A percentile compares a stretch with the other conserved stretches of the same genome.
phyloP scores from a whole-genome alignment of 805 yeast genomes.

The Kodamaea nitidulidarum region DNA sequence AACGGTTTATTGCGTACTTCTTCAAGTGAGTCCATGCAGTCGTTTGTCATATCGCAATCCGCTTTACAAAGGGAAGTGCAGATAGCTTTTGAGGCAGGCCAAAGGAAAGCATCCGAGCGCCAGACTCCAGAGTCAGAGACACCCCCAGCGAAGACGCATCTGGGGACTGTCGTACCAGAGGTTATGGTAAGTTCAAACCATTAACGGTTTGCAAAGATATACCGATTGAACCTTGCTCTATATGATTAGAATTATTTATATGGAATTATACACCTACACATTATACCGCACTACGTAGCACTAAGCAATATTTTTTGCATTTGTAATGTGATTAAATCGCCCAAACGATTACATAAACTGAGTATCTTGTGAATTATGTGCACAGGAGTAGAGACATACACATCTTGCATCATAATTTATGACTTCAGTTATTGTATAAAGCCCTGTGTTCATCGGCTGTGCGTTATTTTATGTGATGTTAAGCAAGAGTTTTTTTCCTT shows the following conservation, averaged over 20 bases:
- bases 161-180: constrained; percentile 7
- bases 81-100: constrained; percentile 8
- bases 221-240: too few species aligned
- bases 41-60: constrained; percentile 6
- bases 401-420: too few species aligned
- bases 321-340: too few species aligned
- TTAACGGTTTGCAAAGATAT: too few species aligned
- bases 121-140: background rate
- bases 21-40: constrained; percentile 11
- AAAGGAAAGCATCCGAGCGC: background rate
- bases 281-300: too few species aligned
- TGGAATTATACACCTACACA: too few species aligned
- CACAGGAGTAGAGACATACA: too few species aligned
- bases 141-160: background rate
- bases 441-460: background rate
- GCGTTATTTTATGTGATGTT: background rate
- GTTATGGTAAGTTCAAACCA: constrained; percentile 11
- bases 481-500: background rate
- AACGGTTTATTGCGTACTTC: constrained; percentile 6
- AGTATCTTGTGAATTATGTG: too few species aligned
- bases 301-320: too few species aligned
- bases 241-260: too few species aligned
- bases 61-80: constrained; percentile 6
- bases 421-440: too few species aligned
- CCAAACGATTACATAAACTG: too few species aligned